Conservation (phyloP, 257 asterid genomes). For the Paulownia fortunei region DNA sequence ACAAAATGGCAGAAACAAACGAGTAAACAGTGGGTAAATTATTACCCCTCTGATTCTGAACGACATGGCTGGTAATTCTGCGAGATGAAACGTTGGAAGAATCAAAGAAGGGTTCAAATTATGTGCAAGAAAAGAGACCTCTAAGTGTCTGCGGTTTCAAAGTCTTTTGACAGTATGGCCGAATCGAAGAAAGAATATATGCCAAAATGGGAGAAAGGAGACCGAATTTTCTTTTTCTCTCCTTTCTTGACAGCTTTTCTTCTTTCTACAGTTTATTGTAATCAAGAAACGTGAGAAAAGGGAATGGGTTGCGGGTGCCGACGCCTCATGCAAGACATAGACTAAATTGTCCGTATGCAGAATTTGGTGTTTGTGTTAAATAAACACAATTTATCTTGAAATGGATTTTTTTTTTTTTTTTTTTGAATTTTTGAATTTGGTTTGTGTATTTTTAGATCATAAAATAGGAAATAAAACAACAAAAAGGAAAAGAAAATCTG, state of each 20-base stretch:
- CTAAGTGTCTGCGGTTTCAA: background rate
- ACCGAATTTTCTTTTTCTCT: background rate
- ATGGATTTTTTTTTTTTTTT: too few species aligned
- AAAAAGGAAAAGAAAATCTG: too few species aligned
- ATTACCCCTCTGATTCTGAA: conserved; percentile 35
- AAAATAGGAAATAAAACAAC: too few species aligned
- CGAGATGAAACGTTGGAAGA: background rate
- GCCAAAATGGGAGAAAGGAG: background rate
- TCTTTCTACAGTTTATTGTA: background rate
- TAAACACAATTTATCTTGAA: too few species aligned
- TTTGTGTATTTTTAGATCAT: too few species aligned
- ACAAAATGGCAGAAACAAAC: background rate
- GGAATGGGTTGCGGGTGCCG: too few species aligned
- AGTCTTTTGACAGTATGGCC: background rate
- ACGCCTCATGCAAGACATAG: too few species aligned
- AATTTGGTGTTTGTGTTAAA: too few species aligned
- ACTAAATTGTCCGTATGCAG: too few species aligned
- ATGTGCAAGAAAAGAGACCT: background rate
- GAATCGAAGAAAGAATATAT: background rate
- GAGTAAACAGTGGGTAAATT: background rate
- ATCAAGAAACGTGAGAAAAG: too few species aligned
- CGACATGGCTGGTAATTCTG: conserved; percentile 14
- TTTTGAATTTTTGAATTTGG: too few species aligned
- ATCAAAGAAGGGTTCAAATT: conserved; percentile 6
- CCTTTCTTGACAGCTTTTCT: background rate